Evolutionary conservation across 1,139 yeast species (phyloP), one percentile per base, ranked within the genome.

Genomic region (Oligophagozyma castellii): DNA sequence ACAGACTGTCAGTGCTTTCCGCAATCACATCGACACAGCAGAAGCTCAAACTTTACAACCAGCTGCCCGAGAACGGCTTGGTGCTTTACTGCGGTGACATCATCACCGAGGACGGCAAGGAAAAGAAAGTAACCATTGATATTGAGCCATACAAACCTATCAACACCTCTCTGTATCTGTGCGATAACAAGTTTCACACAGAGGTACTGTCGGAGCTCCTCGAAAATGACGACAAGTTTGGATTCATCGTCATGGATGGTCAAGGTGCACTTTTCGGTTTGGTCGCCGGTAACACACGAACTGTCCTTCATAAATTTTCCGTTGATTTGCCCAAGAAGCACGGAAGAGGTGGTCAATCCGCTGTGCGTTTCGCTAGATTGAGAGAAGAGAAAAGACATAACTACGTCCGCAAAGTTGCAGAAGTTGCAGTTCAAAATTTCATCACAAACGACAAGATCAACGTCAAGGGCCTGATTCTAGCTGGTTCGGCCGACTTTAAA

Each of bases 271-370:
- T 89, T 42, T 89, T 89, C 48, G 98, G 98, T 59, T 71, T 93
- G n/a, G 73, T 89, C 31, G 73, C 93, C 29, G 98, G 98, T 57
- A 89, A 89, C 63, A 86, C 94, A 29, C 76, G 98, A 65, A 95
- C 92, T 41, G 80, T 89, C 29, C 65, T 89, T 53, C 95, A 89
- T 60, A 89, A 89, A 59, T 89, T 89, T 61, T 78, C 95, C 3
- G 98, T 89, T 35, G 98, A 89, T 58, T 68, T 89, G 51, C 98
- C 98, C 45, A 89, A 89, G 65, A 89, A 89, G 80, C 98, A 89
- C 67, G 98, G 98, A 49, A 80, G 98, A 70, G 98, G 98, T 79
- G 98, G 98, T 77, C 98, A 89, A 66, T 89, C 98, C 38, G 98
- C 98, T 27, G 57, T 89, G 44, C 96, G 98, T 81, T 89, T 89